phyloP scores from a whole-genome alignment of 2,329 filamentous ascomycete genomes.

The Amauroascus verrucosus region DNA sequence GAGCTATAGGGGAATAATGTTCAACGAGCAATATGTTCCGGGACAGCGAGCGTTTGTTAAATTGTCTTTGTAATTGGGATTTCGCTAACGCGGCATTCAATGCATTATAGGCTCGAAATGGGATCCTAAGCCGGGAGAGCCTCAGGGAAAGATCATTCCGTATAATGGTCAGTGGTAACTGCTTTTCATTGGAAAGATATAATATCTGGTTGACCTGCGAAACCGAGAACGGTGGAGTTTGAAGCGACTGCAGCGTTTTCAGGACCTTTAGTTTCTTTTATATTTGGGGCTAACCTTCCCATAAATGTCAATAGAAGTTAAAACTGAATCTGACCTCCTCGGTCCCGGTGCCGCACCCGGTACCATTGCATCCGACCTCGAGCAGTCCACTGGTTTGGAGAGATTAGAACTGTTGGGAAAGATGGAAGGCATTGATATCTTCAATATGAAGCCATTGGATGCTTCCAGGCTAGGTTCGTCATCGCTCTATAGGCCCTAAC shows the following conservation, averaged over 20 bases:
- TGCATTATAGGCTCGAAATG: constrained; percentile 27
- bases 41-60: no score
- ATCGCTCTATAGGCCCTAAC: constrained; percentile 4
- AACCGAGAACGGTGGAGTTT: no score
- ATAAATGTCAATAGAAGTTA: constrained; percentile 57
- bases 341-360: constrained; percentile 71
- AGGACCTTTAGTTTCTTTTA: no score
- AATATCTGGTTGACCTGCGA: neutral
- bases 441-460: constrained; percentile 96
- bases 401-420: constrained; percentile 98
- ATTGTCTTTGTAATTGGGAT: no score
- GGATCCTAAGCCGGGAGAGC: constrained; percentile 29
- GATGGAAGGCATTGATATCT: constrained; percentile 96
- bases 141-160: constrained; percentile 35
- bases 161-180: constrained; percentile 34
- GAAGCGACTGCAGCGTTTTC: no score
- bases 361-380: constrained; percentile 82
- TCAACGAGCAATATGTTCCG: no score
- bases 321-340: constrained; percentile 68
- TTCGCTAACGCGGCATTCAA: constrained; percentile 12
- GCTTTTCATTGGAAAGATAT: neutral
- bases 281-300: no score
- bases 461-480: constrained; percentile 69
- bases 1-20: neutral
- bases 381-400: constrained; percentile 94